Conservation (phyloP, 208 protist genomes). For the Acanthamoeba royreba region DNA sequence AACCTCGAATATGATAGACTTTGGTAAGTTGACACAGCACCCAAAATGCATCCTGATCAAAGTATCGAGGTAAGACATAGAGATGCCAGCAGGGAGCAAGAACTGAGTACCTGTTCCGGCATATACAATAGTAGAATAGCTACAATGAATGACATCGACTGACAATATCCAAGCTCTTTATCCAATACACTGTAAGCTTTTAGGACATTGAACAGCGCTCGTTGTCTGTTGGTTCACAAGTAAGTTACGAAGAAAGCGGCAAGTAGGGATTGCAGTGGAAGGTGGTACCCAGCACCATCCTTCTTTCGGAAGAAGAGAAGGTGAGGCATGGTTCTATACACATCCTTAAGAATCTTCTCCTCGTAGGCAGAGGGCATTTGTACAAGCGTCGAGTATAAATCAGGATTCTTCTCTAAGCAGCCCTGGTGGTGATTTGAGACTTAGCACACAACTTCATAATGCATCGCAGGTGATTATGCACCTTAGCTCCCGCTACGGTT, state of each 20-base stretch:
- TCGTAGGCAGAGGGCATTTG: not conserved
- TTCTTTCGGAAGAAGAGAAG: not conserved
- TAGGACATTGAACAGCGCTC: not conserved
- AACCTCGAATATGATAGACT: not conserved
- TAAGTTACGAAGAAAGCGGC: not conserved
- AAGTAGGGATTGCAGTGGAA: not conserved
- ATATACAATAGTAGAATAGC: not conserved
- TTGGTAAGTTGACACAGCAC: slow-evolving; percentile 14
- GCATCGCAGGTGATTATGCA: too few species aligned
- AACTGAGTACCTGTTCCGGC: not conserved
- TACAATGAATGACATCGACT: slow-evolving; percentile 9
- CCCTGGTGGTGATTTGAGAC: not conserved
- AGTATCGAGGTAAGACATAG: not conserved
- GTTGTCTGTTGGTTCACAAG: not conserved
- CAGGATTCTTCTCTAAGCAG: slow-evolving; percentile 6
- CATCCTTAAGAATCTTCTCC: not conserved
- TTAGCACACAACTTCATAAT: not conserved
- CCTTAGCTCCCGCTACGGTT: not conserved
- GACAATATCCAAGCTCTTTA: slow-evolving; percentile 18
- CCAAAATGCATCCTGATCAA: not conserved
- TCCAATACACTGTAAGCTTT: not conserved
- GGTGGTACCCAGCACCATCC: not conserved
- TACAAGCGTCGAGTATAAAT: not conserved
- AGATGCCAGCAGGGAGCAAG: too few species aligned
- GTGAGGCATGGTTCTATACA: not conserved